These are phyloP conservation scores for Backusella tuberculispora DNA, from an alignment of 192 early-diverging fungal species.

Conservation along the genomic window DNA sequence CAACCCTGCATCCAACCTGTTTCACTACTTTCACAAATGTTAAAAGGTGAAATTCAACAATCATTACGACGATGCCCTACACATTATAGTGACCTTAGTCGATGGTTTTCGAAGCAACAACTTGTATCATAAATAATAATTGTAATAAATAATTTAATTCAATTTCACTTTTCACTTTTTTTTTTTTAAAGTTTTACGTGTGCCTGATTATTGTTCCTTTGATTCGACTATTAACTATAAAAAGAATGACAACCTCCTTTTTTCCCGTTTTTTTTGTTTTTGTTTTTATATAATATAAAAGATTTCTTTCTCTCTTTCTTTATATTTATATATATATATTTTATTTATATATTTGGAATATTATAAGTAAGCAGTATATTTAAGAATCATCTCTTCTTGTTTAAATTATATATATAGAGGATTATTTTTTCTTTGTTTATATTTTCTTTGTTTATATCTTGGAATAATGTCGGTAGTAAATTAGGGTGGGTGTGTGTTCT, in stretches of 20 bases:
- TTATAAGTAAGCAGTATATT: slow-evolving; percentile 12
- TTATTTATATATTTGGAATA: not conserved
- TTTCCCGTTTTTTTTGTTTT: not conserved
- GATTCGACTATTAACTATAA: not conserved
- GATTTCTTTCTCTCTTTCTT: not conserved
- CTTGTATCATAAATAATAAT: slow-evolving; percentile 7
- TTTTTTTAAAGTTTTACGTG: not conserved
- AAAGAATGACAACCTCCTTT: not conserved
- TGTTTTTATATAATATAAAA: not conserved
- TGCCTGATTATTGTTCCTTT: not conserved
- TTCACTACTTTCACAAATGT: slow-evolving; percentile 13
- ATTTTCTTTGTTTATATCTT: not conserved
- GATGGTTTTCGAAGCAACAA: slow-evolving; percentile 3
- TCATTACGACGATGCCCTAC: not conserved
- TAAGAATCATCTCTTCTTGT: not conserved
- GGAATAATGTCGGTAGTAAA: not conserved
- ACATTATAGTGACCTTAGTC: not conserved
- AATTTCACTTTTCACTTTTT: not conserved
- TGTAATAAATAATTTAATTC: not conserved
- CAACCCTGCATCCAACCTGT: slow-evolving; percentile 12
- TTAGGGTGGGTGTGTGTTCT: not conserved
- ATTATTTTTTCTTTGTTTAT: not conserved
- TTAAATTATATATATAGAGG: not conserved
- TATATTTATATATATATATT: not conserved
- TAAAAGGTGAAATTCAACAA: not conserved